Base-by-base conservation (phyloP, 768 basidiomycete genomes). In the Tulasnella sp. region DNA sequence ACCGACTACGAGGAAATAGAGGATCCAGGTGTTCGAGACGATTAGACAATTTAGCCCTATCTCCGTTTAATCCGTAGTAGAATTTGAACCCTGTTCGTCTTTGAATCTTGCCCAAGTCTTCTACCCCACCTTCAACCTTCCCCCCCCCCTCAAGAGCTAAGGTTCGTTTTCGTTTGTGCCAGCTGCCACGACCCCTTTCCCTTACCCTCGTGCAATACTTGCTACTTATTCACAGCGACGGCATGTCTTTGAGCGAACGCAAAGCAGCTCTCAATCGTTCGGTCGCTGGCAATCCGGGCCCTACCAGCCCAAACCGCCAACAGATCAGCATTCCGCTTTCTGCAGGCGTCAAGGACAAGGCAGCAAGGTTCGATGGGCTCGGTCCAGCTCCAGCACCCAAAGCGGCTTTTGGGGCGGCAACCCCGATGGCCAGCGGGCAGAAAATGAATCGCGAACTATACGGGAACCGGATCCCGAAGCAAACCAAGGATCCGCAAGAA, bases 381-480 rank as follows among this genome's bases (percentile, higher is more conserved):
- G 80, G 81, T 4, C 75, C 77, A 14, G 79, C 80, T 36, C 81
- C 81, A 42, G 77, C 79, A 39, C 81, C 81, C 40, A 68, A 78
- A 31, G 80, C 80, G 31, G 58, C 78, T 14, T 82, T 82, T 75
- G 81, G 81, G 31, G 34, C 81, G 21, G 80, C 78, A 72, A 78
- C 81, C 36, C 80, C 81, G n/a, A 39, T 76, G 39, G 48, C 80
- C n/a, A n/a, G 40, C 16, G 74, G 71, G 21, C 78, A 79, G 68
- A 74, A 76, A 42, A 75, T 31, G 44, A 81, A 58, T 34, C 73
- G 79, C 40, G 81, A 82, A 52, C 78, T 82, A 4, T 82, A 75
- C 36, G 81, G 81, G 24, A 82, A 81, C 52, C 80, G 81, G n/a
- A 77, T 82, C 62, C 80, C 80, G 21, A 79, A 71, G 24, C 16